phyloP scores from a whole-genome alignment of 768 basidiomycete genomes.

The Tricholoma saponaceum region DNA sequence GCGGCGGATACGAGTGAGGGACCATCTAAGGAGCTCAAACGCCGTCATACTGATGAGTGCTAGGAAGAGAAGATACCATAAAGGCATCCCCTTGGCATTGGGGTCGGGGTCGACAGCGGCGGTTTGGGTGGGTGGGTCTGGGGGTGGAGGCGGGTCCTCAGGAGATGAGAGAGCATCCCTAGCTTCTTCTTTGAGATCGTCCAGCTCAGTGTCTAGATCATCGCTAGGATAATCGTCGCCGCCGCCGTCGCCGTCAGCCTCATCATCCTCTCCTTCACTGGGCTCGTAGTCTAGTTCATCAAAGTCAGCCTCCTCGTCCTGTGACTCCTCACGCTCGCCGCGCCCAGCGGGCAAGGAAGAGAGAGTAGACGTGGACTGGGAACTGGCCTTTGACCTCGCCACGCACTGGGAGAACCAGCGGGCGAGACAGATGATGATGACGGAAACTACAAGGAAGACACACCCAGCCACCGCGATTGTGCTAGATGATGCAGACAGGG shows the following conservation, averaged over 20 bases:
- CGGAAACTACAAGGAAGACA: neutral
- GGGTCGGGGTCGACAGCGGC: neutral
- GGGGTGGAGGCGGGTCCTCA: neutral
- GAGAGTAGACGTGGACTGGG: neutral
- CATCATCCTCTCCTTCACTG: neutral
- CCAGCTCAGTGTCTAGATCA: neutral
- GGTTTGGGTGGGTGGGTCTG: neutral
- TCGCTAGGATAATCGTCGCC: neutral
- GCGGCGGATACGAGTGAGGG: neutral
- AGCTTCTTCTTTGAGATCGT: neutral
- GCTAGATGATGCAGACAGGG: neutral
- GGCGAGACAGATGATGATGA: neutral
- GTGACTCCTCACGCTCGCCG: neutral
- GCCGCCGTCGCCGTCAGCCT: neutral
- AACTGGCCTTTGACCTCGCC: neutral
- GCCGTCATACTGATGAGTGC: neutral
- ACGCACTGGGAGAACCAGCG: neutral
- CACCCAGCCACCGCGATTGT: neutral
- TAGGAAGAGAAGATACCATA: neutral
- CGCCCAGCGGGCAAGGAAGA: neutral
- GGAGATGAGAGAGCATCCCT: neutral
- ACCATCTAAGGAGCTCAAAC: neutral
- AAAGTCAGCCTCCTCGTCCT: neutral
- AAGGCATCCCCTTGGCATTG: neutral
- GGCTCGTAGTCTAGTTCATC: neutral